Evolutionary conservation across 2,329 filamentous ascomycete genomes (phyloP).

Genomic region (Thelonectria rubi): DNA sequence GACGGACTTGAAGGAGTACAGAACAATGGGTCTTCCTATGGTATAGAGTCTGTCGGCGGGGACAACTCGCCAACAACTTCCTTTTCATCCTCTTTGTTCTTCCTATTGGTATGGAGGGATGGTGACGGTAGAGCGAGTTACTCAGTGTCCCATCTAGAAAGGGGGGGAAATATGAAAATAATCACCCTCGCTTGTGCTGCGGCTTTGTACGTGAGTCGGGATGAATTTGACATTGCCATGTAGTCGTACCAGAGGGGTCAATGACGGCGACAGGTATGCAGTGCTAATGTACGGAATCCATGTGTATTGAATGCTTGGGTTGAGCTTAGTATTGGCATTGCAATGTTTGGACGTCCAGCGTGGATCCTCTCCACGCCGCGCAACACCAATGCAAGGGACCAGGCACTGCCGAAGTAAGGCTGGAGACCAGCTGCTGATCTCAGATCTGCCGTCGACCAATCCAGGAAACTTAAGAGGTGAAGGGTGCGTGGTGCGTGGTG

Average conservation of each 20-base stretch:
- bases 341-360: no score
- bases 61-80: slow-evolving; percentile 5
- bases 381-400: background rate
- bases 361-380: background rate
- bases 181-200: no score
- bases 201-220: no score
- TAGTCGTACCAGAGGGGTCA: no score
- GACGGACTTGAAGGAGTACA: slow-evolving; percentile 40
- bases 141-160: slow-evolving; percentile 21
- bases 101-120: slow-evolving; percentile 14
- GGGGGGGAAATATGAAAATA: slow-evolving; percentile 19
- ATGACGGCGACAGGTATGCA: no score
- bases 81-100: slow-evolving; percentile 5
- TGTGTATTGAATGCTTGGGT: no score
- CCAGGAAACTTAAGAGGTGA: background rate
- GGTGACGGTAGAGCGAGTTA: slow-evolving; percentile 14
- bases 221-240: no score
- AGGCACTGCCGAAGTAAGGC: background rate
- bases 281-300: no score
- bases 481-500: background rate
- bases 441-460: background rate
- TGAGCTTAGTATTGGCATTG: no score
- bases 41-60: slow-evolving; percentile 11
- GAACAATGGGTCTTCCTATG: slow-evolving; percentile 28
- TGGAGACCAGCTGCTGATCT: background rate